Base-by-base conservation (phyloP, 2,329 filamentous ascomycete species). In the Sporothrix euskadiensis region DNA sequence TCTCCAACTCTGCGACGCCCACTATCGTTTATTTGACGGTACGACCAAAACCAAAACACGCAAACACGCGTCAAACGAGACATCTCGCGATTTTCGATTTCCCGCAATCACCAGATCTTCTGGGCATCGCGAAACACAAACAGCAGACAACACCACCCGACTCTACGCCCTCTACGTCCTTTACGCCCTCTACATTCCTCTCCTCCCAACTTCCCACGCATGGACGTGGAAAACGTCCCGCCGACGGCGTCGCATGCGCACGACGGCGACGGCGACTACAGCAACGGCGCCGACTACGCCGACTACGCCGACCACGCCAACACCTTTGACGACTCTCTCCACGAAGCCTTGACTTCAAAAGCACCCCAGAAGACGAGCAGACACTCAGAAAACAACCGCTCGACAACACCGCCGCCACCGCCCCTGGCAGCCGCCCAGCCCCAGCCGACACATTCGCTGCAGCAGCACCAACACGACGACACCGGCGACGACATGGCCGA, bases 221-320 rank as follows among this genome's bases (percentile, higher is more conserved):
- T 71, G 39, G 69, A 74, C 69, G 49, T 41, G 35, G 76, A 78
- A 71, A 78, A 79, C 71, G 77, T 79, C 26, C 78, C 77, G 14
- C 75, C 75, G 57, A 79, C 72, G 73, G 71, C 71, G 39, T 49
- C 52, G 49, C 71, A 69, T 22, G 71, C 35, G 19, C 22, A 41
- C 19, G 35, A 19, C 12, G 59, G 14, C 22, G 49, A 57, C 10
- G 44, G 49, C 22, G 35, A 32, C 30, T 6, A 52, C 16, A 52
- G 47, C 5, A 6, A 7, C 47, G 47, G 47, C 47, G 47, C 19
- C 22, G 9, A 19, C n/a, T 35, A 35, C 35, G 7, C 9, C 44
- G 12, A 56, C n/a, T 3, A 5, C 52, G 52, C 71, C 59, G 30
- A 54, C 68, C n/a, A 73, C 76, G 66, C 16, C 26, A 14, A 26